Conservation (phyloP, 2,329 filamentous ascomycete genomes). For the Immersiporthe knoxdaviesiana region DNA sequence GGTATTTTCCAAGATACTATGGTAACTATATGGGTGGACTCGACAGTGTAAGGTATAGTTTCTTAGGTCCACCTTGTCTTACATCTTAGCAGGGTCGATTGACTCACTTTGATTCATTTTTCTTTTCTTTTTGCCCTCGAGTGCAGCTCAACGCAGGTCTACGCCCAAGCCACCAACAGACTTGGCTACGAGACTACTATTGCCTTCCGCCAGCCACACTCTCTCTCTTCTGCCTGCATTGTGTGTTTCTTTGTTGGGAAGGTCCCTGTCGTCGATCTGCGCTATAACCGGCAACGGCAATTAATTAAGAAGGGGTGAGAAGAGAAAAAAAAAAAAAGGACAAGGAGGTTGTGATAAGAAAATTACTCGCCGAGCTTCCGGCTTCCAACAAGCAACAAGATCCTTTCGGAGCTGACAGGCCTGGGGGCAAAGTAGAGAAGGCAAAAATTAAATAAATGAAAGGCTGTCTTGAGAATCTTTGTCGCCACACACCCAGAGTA, state of each 20-base stretch:
- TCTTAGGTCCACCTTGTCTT: background rate
- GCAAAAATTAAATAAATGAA: too few species aligned
- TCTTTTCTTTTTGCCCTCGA: background rate
- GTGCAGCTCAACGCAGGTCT: background rate
- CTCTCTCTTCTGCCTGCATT: background rate
- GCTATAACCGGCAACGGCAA: background rate
- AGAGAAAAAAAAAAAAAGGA: background rate
- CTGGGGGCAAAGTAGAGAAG: background rate
- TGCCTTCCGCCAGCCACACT: background rate
- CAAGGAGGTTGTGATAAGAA: constrained; percentile 20
- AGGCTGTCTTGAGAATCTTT: background rate
- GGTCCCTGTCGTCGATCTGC: background rate
- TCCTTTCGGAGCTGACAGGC: background rate
- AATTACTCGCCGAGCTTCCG: background rate
- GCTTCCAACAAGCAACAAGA: background rate
- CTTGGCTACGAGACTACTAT: background rate
- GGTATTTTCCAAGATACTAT: background rate
- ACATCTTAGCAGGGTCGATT: background rate
- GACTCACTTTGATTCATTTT: background rate
- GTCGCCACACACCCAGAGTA: background rate
- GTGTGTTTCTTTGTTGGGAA: constrained; percentile 9
- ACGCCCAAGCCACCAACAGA: background rate
- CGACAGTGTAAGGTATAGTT: background rate
- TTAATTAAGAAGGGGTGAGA: background rate
- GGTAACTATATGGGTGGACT: background rate